Conservation (phyloP, 345 rosid species). For the Camelina neglecta region DNA sequence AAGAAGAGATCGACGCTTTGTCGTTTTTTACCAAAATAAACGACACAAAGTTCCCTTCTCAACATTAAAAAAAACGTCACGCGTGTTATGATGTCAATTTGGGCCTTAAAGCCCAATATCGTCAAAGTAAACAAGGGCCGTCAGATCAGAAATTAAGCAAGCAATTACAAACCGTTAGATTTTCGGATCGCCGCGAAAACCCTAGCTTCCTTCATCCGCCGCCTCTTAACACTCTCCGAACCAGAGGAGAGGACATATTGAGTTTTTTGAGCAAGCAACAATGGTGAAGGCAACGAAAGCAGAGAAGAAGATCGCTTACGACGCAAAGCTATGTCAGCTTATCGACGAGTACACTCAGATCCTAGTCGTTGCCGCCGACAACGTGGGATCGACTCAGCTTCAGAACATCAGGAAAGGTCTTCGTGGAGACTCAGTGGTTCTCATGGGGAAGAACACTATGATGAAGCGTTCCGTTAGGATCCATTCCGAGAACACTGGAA, state of each 20-base stretch:
- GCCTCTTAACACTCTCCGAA: neutral
- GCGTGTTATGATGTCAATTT: constrained; percentile 6
- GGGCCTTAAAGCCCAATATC: constrained; percentile 27
- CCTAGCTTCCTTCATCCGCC: constrained; percentile 8
- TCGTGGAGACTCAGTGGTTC: constrained; percentile 78
- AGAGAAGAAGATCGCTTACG: constrained; percentile 78
- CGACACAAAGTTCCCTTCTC: too few relatives aligned
- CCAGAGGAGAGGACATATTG: neutral
- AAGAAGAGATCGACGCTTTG: constrained; percentile 20
- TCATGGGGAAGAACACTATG: constrained; percentile 97
- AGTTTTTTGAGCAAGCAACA: constrained; percentile 9
- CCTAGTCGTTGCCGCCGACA: constrained; percentile 74
- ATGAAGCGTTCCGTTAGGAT: constrained; percentile 86
- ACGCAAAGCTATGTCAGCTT: constrained; percentile 71
- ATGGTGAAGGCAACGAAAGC: constrained; percentile 62
- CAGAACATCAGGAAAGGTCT: constrained; percentile 82
- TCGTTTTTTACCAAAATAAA: too few relatives aligned
- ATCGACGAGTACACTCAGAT: constrained; percentile 81
- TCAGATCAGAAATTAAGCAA: constrained; percentile 10
- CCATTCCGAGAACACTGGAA: constrained; percentile 76
- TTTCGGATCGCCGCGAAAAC: constrained; percentile 45
- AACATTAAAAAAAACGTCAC: constrained; percentile 1
- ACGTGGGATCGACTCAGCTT: constrained; percentile 87
- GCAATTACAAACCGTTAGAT: constrained; percentile 53
- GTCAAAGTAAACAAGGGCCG: constrained; percentile 3